Evolutionary conservation across 2,329 filamentous ascomycete genomes (phyloP).

Genomic region (Aaosphaeria arxii): DNA sequence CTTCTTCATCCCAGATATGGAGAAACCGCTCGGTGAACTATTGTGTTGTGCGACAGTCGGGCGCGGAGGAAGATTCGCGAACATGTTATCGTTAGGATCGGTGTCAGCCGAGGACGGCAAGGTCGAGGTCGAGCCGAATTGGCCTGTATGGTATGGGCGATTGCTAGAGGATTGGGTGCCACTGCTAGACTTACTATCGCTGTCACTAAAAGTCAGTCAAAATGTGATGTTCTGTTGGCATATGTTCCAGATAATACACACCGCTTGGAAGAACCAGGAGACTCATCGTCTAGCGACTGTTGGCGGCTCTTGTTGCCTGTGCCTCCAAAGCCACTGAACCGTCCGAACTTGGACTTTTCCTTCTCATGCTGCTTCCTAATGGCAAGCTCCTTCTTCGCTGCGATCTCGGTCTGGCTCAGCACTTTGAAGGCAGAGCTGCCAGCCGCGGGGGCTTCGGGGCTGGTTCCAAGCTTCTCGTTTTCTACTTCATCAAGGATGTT

Average conservation of each 20-base stretch:
- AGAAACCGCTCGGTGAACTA: slow-evolving; percentile 24
- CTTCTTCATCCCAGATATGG: slow-evolving; percentile 20
- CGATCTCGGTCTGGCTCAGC: slow-evolving; percentile 29
- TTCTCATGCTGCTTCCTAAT: slow-evolving; percentile 19
- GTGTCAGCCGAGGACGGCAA: slow-evolving; percentile 40
- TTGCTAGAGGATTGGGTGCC: slow-evolving; percentile 33
- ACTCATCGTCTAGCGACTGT: slow-evolving; percentile 35
- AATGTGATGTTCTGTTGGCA: background rate
- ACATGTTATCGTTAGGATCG: slow-evolving; percentile 37
- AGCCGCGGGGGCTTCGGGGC: slow-evolving; percentile 14
- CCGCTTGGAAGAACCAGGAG: slow-evolving; percentile 34
- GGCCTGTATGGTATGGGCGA: slow-evolving; percentile 34
- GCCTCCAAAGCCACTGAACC: slow-evolving; percentile 31
- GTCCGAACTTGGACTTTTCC: slow-evolving; percentile 27
- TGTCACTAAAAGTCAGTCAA: slow-evolving; percentile 26
- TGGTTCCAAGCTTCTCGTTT: slow-evolving; percentile 4
- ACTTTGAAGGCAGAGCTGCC: slow-evolving; percentile 29
- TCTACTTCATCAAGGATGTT: slow-evolving; percentile 30
- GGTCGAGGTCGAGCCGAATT: slow-evolving; percentile 36
- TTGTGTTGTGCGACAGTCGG: slow-evolving; percentile 26
- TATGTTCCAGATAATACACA: slow-evolving; percentile 13
- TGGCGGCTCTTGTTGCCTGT: slow-evolving; percentile 29
- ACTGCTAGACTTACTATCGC: slow-evolving; percentile 41
- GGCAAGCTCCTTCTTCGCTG: slow-evolving; percentile 24
- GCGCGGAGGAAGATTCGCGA: slow-evolving; percentile 25